A percentile compares a stretch with the other conserved stretches of the same genome.
phyloP scores from a whole-genome alignment of 2,329 filamentous ascomycete species.

The Blastomyces gilchristii region DNA sequence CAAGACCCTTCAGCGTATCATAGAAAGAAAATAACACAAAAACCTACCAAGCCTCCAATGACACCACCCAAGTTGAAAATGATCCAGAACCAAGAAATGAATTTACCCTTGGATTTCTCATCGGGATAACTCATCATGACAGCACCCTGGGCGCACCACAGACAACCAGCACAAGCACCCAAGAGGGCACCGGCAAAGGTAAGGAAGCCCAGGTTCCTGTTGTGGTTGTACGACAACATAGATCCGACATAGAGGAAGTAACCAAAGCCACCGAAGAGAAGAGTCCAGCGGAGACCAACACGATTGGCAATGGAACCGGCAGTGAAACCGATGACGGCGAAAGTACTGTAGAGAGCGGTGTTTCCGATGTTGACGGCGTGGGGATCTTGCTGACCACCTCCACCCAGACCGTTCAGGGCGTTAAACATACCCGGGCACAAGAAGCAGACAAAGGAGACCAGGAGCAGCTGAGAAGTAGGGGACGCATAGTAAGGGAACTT shows the following conservation, averaged over 20 bases:
- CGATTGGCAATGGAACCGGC: constrained; percentile 43
- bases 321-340: constrained; percentile 55
- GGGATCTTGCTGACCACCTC: constrained; percentile 49
- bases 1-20: no score
- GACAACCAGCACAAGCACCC: constrained; percentile 40
- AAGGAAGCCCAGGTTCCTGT: constrained; percentile 38
- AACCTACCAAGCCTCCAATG: constrained; percentile 60
- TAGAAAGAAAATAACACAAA: no score
- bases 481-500: constrained; percentile 61
- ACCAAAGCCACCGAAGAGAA: constrained; percentile 39
- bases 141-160: constrained; percentile 44
- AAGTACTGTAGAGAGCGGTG: constrained; percentile 62
- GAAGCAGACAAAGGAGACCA: constrained; percentile 63
- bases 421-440: constrained; percentile 66
- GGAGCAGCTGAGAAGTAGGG: constrained; percentile 58
- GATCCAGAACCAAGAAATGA: constrained; percentile 87
- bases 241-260: constrained; percentile 42
- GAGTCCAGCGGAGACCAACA: constrained; percentile 34
- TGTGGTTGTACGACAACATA: constrained; percentile 43
- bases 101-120: constrained; percentile 72
- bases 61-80: constrained; percentile 91
- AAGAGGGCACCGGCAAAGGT: constrained; percentile 42
- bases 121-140: constrained; percentile 70
- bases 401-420: constrained; percentile 55
- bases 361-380: constrained; percentile 56